These are phyloP conservation scores for Neurospora pannonica DNA, from an alignment of 495 filamentous ascomycete genomes.

Conservation along the genomic window DNA sequence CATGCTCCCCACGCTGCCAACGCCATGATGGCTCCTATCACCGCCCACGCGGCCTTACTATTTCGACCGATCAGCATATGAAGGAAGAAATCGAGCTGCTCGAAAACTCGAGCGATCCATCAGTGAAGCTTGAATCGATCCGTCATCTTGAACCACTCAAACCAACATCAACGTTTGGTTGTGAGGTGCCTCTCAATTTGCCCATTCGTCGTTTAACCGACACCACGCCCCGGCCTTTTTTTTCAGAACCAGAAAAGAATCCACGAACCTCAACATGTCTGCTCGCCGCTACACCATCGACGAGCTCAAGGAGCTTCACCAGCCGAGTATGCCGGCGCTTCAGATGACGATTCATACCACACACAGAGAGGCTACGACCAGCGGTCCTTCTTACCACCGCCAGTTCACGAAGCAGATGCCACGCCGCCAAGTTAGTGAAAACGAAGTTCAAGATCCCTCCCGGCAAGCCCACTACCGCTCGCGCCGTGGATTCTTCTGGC, in stretches of 20 bases:
- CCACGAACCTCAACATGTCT: neutral
- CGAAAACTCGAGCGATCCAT: neutral
- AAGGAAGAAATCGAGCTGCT: neutral
- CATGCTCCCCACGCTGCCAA: slow-evolving; percentile 8
- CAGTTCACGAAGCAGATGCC: neutral
- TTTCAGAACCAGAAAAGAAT: neutral
- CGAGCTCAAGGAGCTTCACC: neutral
- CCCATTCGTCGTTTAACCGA: neutral
- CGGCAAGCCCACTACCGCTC: neutral
- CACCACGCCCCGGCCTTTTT: neutral
- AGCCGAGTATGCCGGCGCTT: neutral
- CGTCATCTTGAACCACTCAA: neutral
- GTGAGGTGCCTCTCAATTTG: neutral
- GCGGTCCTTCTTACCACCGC: neutral
- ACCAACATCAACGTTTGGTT: neutral
- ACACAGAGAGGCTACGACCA: no score
- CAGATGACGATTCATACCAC: neutral
- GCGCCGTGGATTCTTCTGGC: neutral
- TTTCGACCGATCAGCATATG: slow-evolving; percentile 1
- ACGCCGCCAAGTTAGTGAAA: neutral
- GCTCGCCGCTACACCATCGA: neutral
- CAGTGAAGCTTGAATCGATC: neutral
- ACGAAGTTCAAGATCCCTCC: neutral
- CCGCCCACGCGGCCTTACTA: slow-evolving; percentile 13
- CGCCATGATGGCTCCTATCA: neutral